Evolutionary conservation across 2,329 filamentous ascomycete species (phyloP), one percentile per base, ranked within the genome.

Genomic region (Sphaerulina musiva): DNA sequence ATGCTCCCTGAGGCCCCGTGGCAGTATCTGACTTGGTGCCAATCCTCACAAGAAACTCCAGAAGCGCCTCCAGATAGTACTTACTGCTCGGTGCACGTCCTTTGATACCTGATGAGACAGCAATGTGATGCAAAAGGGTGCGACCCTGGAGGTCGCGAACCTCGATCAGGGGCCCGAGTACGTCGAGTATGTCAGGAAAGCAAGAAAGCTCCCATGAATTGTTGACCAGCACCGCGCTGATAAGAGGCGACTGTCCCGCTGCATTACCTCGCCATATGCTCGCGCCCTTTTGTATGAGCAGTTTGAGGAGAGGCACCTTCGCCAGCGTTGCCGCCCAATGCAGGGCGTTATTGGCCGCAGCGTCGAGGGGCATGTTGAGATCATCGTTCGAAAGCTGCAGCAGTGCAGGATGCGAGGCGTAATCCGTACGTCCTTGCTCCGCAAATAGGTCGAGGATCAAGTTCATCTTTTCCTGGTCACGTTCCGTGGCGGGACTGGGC

Each of bases 281-380:
- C 1, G 92, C 91, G 1, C 93, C 93, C 45, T 86, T 86, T 4
- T 83, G 79, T 52, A 97, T 87, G 9, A 98, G 78, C 0, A 91
- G 80, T 51, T 87, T 84, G 53, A 97, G 77, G 5, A 98, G 78
- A 1, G 87, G 81, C 68, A 95, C 85, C 12, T 92, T 86, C 2
- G 90, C 90, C 45, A 98, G 78, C 4, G 93, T 96, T 4, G 93
- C 90, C 2, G 93, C 93, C 93, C 93, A 98, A 67, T 97, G 92
- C 40, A 98, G 76, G 2, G 91, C 91, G 14, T 90, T 97, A 66
- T 97, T 89, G 36, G 85, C 85, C 55, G 89, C 89, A 26, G 85
- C 80, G 66, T 98, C 93, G 54, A 98, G 89, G 1, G 93, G 92
- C 69, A 93, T 86, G 66, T 98, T 93, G 20, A 97, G 80, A 62